phyloP scores from a whole-genome alignment of 2,329 filamentous ascomycete species.

The Hymenoscyphus albidus region DNA sequence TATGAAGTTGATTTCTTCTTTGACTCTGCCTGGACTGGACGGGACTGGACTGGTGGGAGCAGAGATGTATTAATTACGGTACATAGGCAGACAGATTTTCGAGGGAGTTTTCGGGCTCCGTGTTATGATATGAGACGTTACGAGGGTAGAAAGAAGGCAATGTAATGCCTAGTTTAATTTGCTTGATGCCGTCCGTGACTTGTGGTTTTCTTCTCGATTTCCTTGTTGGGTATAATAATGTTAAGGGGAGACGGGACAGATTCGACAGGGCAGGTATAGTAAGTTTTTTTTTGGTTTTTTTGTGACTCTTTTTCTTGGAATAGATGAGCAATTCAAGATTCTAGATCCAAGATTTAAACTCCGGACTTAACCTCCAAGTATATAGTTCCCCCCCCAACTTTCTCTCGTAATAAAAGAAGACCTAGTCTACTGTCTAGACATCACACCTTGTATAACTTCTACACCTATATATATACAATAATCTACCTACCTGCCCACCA shows the following conservation, averaged over 20 bases:
- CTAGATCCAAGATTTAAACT: no score
- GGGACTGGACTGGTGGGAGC: not conserved
- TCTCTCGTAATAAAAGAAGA: conserved; percentile 28
- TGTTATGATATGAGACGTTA: not conserved
- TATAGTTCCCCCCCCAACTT: no score
- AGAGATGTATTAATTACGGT: not conserved
- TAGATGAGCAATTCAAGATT: no score
- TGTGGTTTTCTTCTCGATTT: not conserved
- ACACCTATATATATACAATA: conserved; percentile 32
- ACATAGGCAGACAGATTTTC: not conserved
- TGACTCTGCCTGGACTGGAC: not conserved
- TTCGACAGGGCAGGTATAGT: no score
- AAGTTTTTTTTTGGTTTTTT: no score
- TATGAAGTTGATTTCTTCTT: not conserved
- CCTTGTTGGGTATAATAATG: not conserved
- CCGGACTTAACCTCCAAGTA: no score
- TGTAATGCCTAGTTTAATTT: not conserved
- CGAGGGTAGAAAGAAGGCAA: not conserved
- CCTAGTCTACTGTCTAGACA: conserved; percentile 31
- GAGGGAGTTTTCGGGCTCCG: not conserved
- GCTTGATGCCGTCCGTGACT: not conserved
- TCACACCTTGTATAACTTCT: conserved; percentile 31
- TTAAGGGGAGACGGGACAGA: no score
- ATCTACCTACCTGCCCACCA: conserved; percentile 28
- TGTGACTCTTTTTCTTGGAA: no score